Evolutionary conservation across 108 stramenopile species (phyloP).

Genomic region (Nitzschia palea): DNA sequence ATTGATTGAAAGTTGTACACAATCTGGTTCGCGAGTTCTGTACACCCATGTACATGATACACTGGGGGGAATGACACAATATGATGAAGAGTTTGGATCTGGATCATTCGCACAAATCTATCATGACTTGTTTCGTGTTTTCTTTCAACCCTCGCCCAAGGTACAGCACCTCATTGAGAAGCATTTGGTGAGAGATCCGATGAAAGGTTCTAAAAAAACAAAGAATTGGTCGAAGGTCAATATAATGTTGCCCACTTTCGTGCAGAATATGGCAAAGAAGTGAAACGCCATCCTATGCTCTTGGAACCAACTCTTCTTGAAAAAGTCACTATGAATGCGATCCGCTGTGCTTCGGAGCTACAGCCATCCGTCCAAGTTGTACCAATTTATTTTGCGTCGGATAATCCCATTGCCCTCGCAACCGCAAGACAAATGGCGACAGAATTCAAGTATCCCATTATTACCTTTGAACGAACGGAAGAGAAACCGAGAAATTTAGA

Average conservation of each 20-base stretch:
- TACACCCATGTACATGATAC: constrained; percentile 15
- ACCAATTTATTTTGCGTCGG: constrained; percentile 39
- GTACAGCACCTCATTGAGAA: constrained; percentile 5
- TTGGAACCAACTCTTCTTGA: background rate
- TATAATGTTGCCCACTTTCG: constrained; percentile 35
- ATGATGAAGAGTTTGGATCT: constrained; percentile 9
- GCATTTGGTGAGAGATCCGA: background rate
- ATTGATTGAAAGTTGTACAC: background rate
- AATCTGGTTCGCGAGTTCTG: background rate
- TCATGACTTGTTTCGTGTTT: constrained; percentile 25
- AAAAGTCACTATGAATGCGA: constrained; percentile 19
- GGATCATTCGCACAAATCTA: constrained; percentile 11
- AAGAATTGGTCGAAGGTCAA: constrained; percentile 17
- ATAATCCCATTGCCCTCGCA: constrained; percentile 19
- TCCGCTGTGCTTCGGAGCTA: constrained; percentile 32
- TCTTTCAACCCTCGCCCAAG: constrained; percentile 27
- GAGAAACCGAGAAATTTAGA: background rate
- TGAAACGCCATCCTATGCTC: constrained; percentile 12
- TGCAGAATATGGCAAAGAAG: constrained; percentile 25
- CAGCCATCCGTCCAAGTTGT: background rate
- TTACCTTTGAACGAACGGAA: constrained; percentile 12
- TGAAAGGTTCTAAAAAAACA: background rate
- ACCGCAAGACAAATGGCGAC: background rate
- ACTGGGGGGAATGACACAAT: constrained; percentile 13
- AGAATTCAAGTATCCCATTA: background rate